Base-by-base conservation (phyloP, 345 rosid species). In the Lumnitzera littorea region DNA sequence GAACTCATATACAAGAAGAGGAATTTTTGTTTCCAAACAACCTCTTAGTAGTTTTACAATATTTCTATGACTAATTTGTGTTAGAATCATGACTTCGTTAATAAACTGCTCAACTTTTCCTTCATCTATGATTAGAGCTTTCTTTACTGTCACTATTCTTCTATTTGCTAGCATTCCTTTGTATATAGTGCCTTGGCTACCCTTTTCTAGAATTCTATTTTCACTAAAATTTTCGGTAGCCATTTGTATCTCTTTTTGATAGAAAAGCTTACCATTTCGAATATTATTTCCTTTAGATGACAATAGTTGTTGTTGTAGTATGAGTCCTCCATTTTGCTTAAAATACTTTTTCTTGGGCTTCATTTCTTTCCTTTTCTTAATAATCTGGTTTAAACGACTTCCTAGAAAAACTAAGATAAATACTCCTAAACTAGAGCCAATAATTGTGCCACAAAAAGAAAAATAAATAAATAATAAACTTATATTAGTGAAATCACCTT, bases 111-210 rank as follows among this genome's bases (percentile, higher is more conserved):
- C 20, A 20, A 20, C 20, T 20, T 20, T 20, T 20, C 20, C 1
- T 20, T 20, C 20, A 20, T 20, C 20, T 20, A 20, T 20, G 20
- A 20, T 20, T 20, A 20, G 20, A 20, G 65, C 51, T 62, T 62
- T 62, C 15, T 62, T 62, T 3, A 62, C 24, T 0, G 65, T 57
- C 9, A 62, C 57, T n/a, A 62, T 62, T 15, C 15, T 52, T 52
- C 65, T 57, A 51, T 62, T 15, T 3, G 6, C 41, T n/a, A 62
- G 15, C 65, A 62, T 62, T 5, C 65, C 65, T 41, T 62, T 62
- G 43, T 62, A 51, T 2, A 62, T 41, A 0, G 65, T 62, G 2
- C 65, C 65, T 0, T 62, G 57, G 0, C 50, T 50, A 14, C 65
- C 65, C 43, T 52, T 25, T 10, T 50, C 51, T 0, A 62, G 57